Conservation (phyloP, 2,329 filamentous ascomycete species). For the Exophiala oligosperma region DNA sequence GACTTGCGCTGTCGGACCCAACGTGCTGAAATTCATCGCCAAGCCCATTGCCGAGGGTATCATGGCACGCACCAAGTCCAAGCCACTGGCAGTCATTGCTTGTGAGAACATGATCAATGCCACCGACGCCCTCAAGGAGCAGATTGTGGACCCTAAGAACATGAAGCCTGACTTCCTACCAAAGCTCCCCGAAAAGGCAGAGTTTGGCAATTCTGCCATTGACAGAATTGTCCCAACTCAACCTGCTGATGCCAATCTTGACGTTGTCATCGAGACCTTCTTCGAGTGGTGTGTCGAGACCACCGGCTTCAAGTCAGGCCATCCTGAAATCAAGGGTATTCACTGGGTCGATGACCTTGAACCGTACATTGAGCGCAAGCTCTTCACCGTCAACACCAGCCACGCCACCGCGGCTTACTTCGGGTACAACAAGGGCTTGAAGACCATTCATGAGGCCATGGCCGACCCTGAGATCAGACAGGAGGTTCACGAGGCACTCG, state of each 20-base stretch:
- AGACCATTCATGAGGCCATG: constrained; percentile 86
- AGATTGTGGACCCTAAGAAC: constrained; percentile 75
- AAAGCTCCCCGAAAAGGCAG: constrained; percentile 71
- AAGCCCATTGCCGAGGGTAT: constrained; percentile 94
- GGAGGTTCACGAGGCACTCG: constrained; percentile 75
- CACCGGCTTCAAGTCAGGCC: constrained; percentile 72
- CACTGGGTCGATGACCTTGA: constrained; percentile 89
- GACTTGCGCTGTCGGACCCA: constrained; percentile 95
- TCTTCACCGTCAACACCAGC: constrained; percentile 98
- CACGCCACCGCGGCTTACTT: constrained; percentile 97
- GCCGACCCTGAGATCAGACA: constrained; percentile 76
- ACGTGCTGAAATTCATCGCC: constrained; percentile 94
- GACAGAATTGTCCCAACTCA: constrained; percentile 97
- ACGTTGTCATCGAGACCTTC: constrained; percentile 97
- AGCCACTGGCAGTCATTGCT: constrained; percentile 86
- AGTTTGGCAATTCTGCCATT: constrained; percentile 96
- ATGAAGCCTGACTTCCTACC: constrained; percentile 56
- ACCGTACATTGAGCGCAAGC: constrained; percentile 98
- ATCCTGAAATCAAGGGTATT: constrained; percentile 79
- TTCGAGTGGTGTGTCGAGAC: constrained; percentile 97
- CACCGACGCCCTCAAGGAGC: constrained; percentile 79
- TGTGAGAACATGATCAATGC: constrained; percentile 98
- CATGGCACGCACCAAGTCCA: constrained; percentile 64
- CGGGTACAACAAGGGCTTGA: constrained; percentile 81
- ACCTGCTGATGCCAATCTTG: constrained; percentile 73